Evolutionary conservation across 768 basidiomycete species (phyloP).

Genomic region (Termitomyces titanicus): DNA sequence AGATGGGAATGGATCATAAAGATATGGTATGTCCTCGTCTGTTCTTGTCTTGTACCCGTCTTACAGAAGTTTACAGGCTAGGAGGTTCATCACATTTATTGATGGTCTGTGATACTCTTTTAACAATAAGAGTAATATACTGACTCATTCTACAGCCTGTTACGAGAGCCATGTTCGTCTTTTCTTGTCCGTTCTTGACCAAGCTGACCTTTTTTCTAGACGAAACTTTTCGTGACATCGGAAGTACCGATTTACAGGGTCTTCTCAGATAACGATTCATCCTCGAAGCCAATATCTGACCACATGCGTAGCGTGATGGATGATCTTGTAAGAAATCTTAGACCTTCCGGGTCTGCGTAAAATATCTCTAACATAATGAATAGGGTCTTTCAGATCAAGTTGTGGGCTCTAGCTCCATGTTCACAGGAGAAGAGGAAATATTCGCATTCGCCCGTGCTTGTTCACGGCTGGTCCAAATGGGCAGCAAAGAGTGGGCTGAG

Average conservation of each 20-base stretch:
- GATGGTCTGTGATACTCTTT: slow-evolving; percentile 56
- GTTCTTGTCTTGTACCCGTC: neutral
- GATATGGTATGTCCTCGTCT: slow-evolving; percentile 59
- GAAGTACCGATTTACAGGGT: slow-evolving; percentile 89
- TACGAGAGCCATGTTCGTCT: slow-evolving; percentile 79
- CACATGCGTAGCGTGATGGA: slow-evolving; percentile 96
- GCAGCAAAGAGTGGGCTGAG: slow-evolving; percentile 81
- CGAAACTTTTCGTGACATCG: slow-evolving; percentile 88
- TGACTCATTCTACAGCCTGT: slow-evolving; percentile 50
- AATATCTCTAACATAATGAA: slow-evolving; percentile 6
- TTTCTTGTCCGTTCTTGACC: neutral
- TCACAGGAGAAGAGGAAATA: slow-evolving; percentile 93
- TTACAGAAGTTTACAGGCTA: slow-evolving; percentile 46
- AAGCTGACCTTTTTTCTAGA: slow-evolving; percentile 39
- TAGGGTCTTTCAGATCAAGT: slow-evolving; percentile 77
- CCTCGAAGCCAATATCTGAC: slow-evolving; percentile 51
- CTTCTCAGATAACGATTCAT: slow-evolving; percentile 68
- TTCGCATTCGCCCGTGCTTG: slow-evolving; percentile 97
- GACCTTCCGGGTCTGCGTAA: neutral
- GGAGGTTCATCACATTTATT: slow-evolving; percentile 96
- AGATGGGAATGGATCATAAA: slow-evolving; percentile 83
- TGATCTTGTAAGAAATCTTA: slow-evolving; percentile 62
- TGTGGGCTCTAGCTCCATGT: slow-evolving; percentile 85
- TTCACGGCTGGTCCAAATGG: slow-evolving; percentile 85
- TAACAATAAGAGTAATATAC: neutral